phyloP scores from a whole-genome alignment of 2,329 filamentous ascomycete species.

The Aureobasidium mangrovei region DNA sequence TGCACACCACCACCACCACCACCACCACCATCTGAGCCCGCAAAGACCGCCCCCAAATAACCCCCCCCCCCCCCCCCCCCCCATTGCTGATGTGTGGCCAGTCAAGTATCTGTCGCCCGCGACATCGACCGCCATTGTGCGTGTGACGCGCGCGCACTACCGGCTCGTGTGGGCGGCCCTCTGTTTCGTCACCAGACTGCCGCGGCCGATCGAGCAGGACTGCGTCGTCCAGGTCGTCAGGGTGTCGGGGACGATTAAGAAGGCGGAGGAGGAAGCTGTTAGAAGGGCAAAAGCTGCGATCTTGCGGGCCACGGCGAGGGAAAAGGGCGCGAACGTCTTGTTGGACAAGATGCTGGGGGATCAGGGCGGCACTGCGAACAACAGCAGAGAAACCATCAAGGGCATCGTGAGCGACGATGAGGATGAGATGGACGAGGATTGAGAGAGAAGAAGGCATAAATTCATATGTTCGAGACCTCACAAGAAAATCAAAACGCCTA shows the following conservation, averaged over 20 bases:
- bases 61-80: no score
- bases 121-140: slow-evolving; percentile 90
- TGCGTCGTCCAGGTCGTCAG: slow-evolving; percentile 79
- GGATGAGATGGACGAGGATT: slow-evolving; percentile 32
- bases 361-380: neutral
- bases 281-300: slow-evolving; percentile 65
- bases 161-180: slow-evolving; percentile 84
- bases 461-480: neutral
- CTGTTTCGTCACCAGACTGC: slow-evolving; percentile 67
- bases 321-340: slow-evolving; percentile 22
- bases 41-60: neutral
- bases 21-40: neutral
- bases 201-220: slow-evolving; percentile 46
- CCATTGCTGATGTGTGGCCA: slow-evolving; percentile 27
- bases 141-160: slow-evolving; percentile 73
- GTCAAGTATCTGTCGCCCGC: slow-evolving; percentile 88
- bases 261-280: slow-evolving; percentile 84
- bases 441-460: slow-evolving; percentile 17
- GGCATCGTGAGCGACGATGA: slow-evolving; percentile 41
- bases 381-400: neutral
- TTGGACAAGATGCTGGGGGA: slow-evolving; percentile 30
- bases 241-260: slow-evolving; percentile 87
- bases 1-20: neutral
- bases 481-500: slow-evolving; percentile 11
- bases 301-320: slow-evolving; percentile 49